phyloP scores from a whole-genome alignment of 2,329 filamentous ascomycete species.

The Epichloe uncinata region DNA sequence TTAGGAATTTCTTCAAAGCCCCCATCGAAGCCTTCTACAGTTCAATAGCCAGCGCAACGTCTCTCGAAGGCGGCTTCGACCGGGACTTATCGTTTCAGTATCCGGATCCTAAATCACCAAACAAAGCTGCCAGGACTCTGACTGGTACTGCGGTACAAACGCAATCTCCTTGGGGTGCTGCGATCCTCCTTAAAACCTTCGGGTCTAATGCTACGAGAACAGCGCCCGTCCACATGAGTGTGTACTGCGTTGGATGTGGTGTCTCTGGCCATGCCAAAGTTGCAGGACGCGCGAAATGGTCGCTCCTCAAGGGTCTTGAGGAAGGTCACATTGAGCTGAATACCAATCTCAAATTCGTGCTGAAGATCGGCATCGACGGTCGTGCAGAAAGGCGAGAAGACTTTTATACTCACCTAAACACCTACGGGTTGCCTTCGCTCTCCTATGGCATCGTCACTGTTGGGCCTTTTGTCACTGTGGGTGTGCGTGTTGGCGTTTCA shows the following conservation, averaged over 20 bases:
- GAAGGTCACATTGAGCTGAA: conserved; percentile 9
- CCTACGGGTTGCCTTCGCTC: conserved; percentile 13
- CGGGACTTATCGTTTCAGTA: conserved; percentile 10
- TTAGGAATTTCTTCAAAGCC: not conserved
- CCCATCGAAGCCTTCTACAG: not conserved
- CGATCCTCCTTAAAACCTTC: conserved; percentile 2
- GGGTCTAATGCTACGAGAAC: not conserved
- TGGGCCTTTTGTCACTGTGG: conserved; percentile 14
- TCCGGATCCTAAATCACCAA: conserved; percentile 6
- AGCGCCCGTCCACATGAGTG: not conserved
- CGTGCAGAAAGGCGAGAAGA: conserved; percentile 10
- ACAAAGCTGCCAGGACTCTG: not conserved
- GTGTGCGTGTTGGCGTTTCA: conserved; percentile 11
- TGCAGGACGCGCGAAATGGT: conserved; percentile 5
- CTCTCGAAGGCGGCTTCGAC: conserved; percentile 8
- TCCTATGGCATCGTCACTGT: conserved; percentile 15
- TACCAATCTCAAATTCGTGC: conserved; percentile 9
- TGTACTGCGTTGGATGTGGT: conserved; percentile 6
- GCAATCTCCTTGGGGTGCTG: conserved; percentile 3
- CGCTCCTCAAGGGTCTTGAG: conserved; percentile 8
- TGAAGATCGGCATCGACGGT: conserved; percentile 20
- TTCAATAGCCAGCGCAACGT: not conserved
- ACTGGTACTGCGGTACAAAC: not conserved
- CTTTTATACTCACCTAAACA: conserved; percentile 12
- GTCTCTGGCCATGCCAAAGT: conserved; percentile 1